Percentiles rank a stretch among this genome's conserved stretches.
phyloP scores from a whole-genome alignment of 2,329 filamentous ascomycete species.

The Grosmannia clavigera region DNA sequence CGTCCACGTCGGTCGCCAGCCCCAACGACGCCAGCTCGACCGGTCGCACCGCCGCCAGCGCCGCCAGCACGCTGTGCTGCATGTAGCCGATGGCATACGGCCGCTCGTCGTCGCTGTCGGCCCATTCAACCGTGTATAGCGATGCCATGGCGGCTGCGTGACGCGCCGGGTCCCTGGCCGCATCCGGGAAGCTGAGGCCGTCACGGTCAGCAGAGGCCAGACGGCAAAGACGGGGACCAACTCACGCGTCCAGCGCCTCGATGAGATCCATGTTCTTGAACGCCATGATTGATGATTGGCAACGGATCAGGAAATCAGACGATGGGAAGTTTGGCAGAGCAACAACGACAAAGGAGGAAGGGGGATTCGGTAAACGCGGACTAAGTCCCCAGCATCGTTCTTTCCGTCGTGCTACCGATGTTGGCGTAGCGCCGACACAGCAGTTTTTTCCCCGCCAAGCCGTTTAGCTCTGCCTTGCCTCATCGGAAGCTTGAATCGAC shows the following conservation, averaged over 20 bases:
- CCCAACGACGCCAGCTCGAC: conserved; percentile 43
- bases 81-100: conserved; percentile 47
- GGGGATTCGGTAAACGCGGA: no score
- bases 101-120: conserved; percentile 48
- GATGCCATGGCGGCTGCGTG: conserved; percentile 44
- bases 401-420: no score
- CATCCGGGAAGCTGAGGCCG: conserved; percentile 60
- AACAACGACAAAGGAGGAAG: neutral
- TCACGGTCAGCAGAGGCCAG: neutral
- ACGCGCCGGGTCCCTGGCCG: conserved; percentile 42
- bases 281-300: conserved; percentile 4
- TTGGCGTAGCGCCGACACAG: no score
- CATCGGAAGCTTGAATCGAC: no score
- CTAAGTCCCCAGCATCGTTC: no score
- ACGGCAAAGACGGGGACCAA: neutral
- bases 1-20: conserved; percentile 34
- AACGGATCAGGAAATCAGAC: no score
- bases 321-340: neutral
- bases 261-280: conserved; percentile 15
- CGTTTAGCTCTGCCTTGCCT: no score
- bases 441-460: no score
- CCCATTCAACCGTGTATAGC: conserved; percentile 55
- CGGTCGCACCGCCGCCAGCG: conserved; percentile 37
- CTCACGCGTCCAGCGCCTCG: conserved; percentile 15
- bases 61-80: conserved; percentile 34